These are phyloP conservation scores for Torrubiella hemipterigena DNA, from an alignment of 2,329 filamentous ascomycete genomes.

Conservation along the genomic window DNA sequence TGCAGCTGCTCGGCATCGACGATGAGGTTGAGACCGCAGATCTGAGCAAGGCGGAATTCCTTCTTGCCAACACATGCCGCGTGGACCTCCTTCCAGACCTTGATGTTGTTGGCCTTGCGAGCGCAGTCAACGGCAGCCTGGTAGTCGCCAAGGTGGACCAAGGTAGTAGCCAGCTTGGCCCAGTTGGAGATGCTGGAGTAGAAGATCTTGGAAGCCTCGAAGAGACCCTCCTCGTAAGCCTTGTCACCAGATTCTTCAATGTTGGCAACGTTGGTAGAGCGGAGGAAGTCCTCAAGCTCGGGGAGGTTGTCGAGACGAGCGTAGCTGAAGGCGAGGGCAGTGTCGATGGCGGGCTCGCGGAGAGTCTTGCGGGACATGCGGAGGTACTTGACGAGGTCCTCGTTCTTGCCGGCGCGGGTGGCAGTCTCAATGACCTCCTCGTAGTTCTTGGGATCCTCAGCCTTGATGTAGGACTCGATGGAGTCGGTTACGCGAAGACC, in stretches of 20 bases:
- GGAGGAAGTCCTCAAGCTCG: slow-evolving; percentile 93
- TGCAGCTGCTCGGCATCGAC: slow-evolving; percentile 93
- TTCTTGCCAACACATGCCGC: slow-evolving; percentile 94
- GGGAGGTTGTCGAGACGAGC: slow-evolving; percentile 82
- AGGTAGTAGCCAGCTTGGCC: slow-evolving; percentile 94
- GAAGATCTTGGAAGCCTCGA: slow-evolving; percentile 98
- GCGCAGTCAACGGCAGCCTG: slow-evolving; percentile 96
- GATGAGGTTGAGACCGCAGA: slow-evolving; percentile 96
- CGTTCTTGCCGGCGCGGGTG: slow-evolving; percentile 91
- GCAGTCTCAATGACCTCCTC: slow-evolving; percentile 92
- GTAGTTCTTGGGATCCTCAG: slow-evolving; percentile 85
- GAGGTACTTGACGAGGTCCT: slow-evolving; percentile 91
- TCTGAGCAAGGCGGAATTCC: slow-evolving; percentile 96
- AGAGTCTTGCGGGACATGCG: slow-evolving; percentile 96
- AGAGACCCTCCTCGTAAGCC: slow-evolving; percentile 86
- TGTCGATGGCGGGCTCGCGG: slow-evolving; percentile 87
- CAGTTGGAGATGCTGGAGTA: slow-evolving; percentile 98
- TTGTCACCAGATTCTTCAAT: slow-evolving; percentile 96
- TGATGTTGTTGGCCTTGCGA: slow-evolving; percentile 97
- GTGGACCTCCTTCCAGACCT: slow-evolving; percentile 98
- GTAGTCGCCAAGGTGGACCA: slow-evolving; percentile 95
- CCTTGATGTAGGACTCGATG: slow-evolving; percentile 96
- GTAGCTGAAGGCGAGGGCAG: slow-evolving; percentile 84
- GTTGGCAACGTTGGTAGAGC: slow-evolving; percentile 86
- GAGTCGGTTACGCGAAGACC: slow-evolving; percentile 85